Conservation (phyloP, 768 basidiomycete genomes). For the Solioccasus polychromus region DNA sequence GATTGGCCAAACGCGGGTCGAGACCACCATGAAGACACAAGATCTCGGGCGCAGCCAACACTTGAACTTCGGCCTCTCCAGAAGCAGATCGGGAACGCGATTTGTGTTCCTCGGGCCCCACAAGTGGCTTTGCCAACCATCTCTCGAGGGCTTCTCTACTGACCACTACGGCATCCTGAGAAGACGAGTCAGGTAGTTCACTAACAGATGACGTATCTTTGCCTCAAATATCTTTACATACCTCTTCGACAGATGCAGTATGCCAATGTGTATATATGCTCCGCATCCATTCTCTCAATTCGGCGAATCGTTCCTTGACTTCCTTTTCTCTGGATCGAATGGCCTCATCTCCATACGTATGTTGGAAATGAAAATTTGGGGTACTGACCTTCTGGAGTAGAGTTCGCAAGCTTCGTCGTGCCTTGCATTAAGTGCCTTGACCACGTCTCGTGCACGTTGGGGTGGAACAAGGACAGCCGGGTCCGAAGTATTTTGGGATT, state of each 20-base stretch:
- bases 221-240: constrained; percentile 27
- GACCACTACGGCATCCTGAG: constrained; percentile 55
- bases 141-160: constrained; percentile 56
- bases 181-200: constrained; percentile 15
- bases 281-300: constrained; percentile 51
- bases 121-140: constrained; percentile 50
- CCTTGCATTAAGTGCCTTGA: constrained; percentile 50
- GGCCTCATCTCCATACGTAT: constrained; percentile 13
- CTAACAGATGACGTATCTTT: constrained; percentile 6
- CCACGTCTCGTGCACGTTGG: constrained; percentile 48
- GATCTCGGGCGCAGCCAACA: constrained; percentile 42
- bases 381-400: constrained; percentile 46
- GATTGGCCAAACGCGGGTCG: constrained; percentile 53
- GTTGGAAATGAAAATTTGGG: constrained; percentile 14
- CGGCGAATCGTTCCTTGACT: constrained; percentile 44
- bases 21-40: constrained; percentile 61
- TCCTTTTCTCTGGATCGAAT: constrained; percentile 39
- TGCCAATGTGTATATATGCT: constrained; percentile 66
- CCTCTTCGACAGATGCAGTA: constrained; percentile 45
- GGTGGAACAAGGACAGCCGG: constrained; percentile 46
- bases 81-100: constrained; percentile 15
- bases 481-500: constrained; percentile 8
- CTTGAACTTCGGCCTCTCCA: constrained; percentile 20
- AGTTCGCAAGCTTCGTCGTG: constrained; percentile 54
- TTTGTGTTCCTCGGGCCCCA: constrained; percentile 20